phyloP scores from a whole-genome alignment of 2,329 filamentous ascomycete species.

The Exophiala spinifera region DNA sequence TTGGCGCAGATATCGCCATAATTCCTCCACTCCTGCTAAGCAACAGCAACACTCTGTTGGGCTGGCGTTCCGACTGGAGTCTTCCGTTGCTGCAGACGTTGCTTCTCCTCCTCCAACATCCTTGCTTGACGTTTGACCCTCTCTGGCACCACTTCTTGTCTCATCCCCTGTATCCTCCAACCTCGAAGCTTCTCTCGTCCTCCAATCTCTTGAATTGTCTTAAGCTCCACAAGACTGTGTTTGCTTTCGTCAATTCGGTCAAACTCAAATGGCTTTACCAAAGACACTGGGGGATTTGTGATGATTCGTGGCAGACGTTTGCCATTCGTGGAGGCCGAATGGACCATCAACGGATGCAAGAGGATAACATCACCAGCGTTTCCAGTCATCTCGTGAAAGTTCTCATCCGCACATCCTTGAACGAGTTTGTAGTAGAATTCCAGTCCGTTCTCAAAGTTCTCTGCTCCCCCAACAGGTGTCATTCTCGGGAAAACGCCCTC shows the following conservation, averaged over 20 bases:
- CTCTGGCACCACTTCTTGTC: constrained; percentile 47
- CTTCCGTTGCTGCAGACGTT: constrained; percentile 32
- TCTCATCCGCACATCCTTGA: constrained; percentile 36
- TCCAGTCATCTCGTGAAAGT: constrained; percentile 53
- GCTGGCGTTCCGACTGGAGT: background rate
- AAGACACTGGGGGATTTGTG: constrained; percentile 53
- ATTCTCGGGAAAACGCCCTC: constrained; percentile 66
- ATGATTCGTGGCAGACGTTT: constrained; percentile 50
- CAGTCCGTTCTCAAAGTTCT: constrained; percentile 15
- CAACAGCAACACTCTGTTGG: constrained; percentile 3
- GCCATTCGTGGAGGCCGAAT: constrained; percentile 51
- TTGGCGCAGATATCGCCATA: background rate
- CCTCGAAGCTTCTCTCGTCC: constrained; percentile 44
- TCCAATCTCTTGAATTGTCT: constrained; percentile 50
- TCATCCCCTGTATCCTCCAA: constrained; percentile 48
- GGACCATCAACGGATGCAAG: constrained; percentile 55
- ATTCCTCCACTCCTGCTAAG: background rate
- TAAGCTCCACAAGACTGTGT: constrained; percentile 53
- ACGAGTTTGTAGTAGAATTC: constrained; percentile 42
- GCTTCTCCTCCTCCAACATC: constrained; percentile 46
- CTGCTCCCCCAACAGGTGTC: constrained; percentile 41
- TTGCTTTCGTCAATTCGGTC: constrained; percentile 42
- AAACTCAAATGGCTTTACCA: constrained; percentile 52
- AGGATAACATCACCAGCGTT: constrained; percentile 54
- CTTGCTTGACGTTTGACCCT: constrained; percentile 44